phyloP scores from a whole-genome alignment of 2,329 filamentous ascomycete species.

The Helminthosporium solani region DNA sequence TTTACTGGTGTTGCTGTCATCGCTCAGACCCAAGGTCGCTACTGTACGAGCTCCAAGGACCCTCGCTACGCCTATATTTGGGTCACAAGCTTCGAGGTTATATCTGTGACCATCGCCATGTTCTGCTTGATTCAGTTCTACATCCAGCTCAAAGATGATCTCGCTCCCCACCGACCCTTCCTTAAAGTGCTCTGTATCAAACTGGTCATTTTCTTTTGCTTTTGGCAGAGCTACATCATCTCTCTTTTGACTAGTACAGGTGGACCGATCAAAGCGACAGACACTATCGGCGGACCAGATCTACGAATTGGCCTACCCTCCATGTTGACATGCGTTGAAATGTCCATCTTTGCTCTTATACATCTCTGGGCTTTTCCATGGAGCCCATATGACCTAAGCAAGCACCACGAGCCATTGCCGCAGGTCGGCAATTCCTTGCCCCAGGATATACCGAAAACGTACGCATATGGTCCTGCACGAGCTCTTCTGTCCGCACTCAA shows the following conservation, averaged over 20 bases:
- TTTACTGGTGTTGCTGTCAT: conserved; percentile 78
- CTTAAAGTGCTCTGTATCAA: conserved; percentile 86
- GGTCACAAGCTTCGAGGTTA: conserved; percentile 70
- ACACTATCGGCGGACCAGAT: conserved; percentile 68
- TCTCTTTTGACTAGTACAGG: conserved; percentile 61
- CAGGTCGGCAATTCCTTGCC: conserved; percentile 13
- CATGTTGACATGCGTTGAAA: conserved; percentile 77
- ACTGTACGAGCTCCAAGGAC: conserved; percentile 76
- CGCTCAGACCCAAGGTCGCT: conserved; percentile 66
- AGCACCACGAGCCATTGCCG: conserved; percentile 22
- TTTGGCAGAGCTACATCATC: conserved; percentile 72
- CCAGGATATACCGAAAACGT: conserved; percentile 33
- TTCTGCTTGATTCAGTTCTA: conserved; percentile 89
- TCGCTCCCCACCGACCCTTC: conserved; percentile 70
- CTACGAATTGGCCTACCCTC: conserved; percentile 79
- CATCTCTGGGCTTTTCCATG: conserved; percentile 84
- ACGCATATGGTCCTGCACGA: conserved; percentile 63
- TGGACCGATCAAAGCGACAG: conserved; percentile 63
- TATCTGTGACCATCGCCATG: conserved; percentile 80
- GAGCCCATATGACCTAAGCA: conserved; percentile 60
- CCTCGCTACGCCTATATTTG: conserved; percentile 83
- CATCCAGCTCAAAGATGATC: conserved; percentile 67
- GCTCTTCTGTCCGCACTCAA: conserved; percentile 74
- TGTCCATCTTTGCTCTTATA: conserved; percentile 75
- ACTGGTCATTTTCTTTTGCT: conserved; percentile 85